Evolutionary conservation across 2,329 filamentous ascomycete genomes (phyloP).

Genomic region (Scolecobasidium constrictum): DNA sequence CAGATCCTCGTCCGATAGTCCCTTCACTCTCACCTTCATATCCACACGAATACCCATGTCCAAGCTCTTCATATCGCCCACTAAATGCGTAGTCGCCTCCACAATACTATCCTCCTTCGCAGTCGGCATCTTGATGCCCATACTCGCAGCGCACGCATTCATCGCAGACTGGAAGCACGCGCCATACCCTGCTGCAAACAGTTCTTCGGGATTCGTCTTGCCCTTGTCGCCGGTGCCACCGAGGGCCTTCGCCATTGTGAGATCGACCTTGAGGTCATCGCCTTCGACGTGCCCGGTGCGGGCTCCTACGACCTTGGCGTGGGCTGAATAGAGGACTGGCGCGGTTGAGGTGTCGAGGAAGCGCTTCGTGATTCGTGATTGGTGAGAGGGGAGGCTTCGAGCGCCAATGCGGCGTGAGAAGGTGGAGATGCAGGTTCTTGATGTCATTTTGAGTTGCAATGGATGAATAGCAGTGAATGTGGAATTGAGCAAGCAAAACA

Average conservation of each 20-base stretch:
- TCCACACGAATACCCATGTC: constrained; percentile 35
- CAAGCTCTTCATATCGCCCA: constrained; percentile 33
- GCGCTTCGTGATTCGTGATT: too few relatives aligned
- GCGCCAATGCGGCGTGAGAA: too few relatives aligned
- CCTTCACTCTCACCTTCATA: constrained; percentile 29
- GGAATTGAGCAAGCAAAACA: too few relatives aligned
- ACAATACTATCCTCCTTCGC: constrained; percentile 28
- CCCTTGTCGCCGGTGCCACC: constrained; percentile 28
- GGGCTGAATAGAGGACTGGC: constrained; percentile 27
- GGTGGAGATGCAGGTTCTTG: too few relatives aligned
- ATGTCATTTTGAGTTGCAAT: too few relatives aligned
- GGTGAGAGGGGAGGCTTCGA: too few relatives aligned
- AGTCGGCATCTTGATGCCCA: constrained; percentile 31
- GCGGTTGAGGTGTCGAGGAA: constrained; percentile 29
- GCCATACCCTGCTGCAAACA: constrained; percentile 37
- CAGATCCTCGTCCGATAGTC: constrained; percentile 20
- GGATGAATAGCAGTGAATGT: too few relatives aligned
- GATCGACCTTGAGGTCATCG: constrained; percentile 25
- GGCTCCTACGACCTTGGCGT: constrained; percentile 28
- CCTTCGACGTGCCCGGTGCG: constrained; percentile 25
- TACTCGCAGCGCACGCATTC: constrained; percentile 29
- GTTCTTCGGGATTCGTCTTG: constrained; percentile 36
- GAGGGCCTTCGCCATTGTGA: constrained; percentile 33
- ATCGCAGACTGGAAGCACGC: constrained; percentile 38
- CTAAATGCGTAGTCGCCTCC: constrained; percentile 32